A percentile compares a stretch with the other conserved stretches of the same genome.
phyloP scores from a whole-genome alignment of 208 protist species.

The Strigomonas culicis region DNA sequence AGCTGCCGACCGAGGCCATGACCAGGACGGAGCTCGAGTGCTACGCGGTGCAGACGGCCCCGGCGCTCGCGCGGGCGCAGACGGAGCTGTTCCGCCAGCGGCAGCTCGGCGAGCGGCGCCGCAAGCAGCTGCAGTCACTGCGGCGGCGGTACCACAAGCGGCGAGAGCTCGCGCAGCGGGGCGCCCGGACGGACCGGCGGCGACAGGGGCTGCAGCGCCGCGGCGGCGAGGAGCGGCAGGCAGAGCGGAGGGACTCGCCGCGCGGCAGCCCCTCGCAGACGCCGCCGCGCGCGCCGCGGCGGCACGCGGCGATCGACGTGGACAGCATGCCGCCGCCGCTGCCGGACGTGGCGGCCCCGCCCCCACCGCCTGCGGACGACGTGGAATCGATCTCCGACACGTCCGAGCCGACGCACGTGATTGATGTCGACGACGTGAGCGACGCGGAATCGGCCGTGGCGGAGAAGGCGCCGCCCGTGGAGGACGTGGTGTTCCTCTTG shows the following conservation, averaged over 20 bases:
- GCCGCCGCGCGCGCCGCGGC: slow-evolving; percentile 1
- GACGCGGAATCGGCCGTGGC: not conserved
- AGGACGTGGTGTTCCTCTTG: slow-evolving; percentile 19
- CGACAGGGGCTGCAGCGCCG: too few species aligned
- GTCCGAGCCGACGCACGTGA: not conserved
- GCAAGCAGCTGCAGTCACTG: slow-evolving; percentile 31
- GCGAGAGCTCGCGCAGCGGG: too few species aligned
- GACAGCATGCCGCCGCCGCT: slow-evolving; percentile 13
- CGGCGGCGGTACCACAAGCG: slow-evolving; percentile 30
- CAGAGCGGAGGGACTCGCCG: too few species aligned
- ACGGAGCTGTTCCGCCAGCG: slow-evolving; percentile 48
- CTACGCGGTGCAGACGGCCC: slow-evolving; percentile 58
- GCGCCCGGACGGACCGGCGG: too few species aligned
- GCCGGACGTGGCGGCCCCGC: not conserved
- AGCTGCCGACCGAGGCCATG: slow-evolving; percentile 42
- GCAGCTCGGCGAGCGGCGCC: slow-evolving; percentile 34
- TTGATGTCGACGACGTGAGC: slow-evolving; percentile 9
- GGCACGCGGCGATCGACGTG: slow-evolving; percentile 22
- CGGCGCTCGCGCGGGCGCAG: slow-evolving; percentile 38
- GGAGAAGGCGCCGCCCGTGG: slow-evolving; percentile 1
- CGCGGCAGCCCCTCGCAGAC: too few species aligned
- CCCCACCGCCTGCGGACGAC: slow-evolving; percentile 1
- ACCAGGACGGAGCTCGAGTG: slow-evolving; percentile 68
- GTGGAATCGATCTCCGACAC: slow-evolving; percentile 17
- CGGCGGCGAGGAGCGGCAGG: too few species aligned